Base-by-base conservation (phyloP, 2,329 filamentous ascomycete species). In the Anthostomella pinea region DNA sequence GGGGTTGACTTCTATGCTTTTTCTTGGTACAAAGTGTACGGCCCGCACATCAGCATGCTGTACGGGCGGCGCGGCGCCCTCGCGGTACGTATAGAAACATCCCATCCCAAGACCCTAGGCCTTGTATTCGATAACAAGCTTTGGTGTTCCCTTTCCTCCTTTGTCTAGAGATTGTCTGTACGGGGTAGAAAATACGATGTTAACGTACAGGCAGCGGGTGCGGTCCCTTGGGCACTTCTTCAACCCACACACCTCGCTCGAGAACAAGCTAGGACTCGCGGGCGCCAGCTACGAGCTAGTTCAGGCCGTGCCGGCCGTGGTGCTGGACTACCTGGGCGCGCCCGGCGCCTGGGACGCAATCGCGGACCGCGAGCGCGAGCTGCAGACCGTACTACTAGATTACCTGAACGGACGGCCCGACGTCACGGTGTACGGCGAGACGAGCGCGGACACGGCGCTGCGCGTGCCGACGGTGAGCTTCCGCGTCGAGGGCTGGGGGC, bases 11-110 rank as follows among this genome's bases (percentile, higher is more conserved):
- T 89, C 49, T 91, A 90, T 58, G 65, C 72, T n/a, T 87, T 90
- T 55, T 81, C 74, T 1, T 90, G 85, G 85, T 90, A 90, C 64
- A 91, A 91, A 58, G 77, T 89, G 2, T 90, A 85, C 54, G 86
- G 85, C 0, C 85, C 86, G 1, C 86, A 90, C 49, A 70, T 89
- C 2, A 73, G 84, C 0, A 75, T 83, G 45, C 65, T 91, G 1
- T 91, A 87, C 54, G 83, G 75, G 5, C 77, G 77, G 16, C 66
- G 67, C 4, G 53, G 60, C 0, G 79, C 77, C 0, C 78, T 83
- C 41, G 53, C 71, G n/a, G n/a, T n/a, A n/a, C n/a, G n/a, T n/a
- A n/a, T n/a, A n/a, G n/a, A n/a, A n/a, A n/a, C n/a, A n/a, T n/a
- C n/a, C n/a, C n/a, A n/a, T n/a, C n/a, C n/a, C n/a, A n/a, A n/a